These are phyloP conservation scores for Aureobasidium sp. DNA, from an alignment of 2,329 filamentous ascomycete species.

Conservation along the genomic window DNA sequence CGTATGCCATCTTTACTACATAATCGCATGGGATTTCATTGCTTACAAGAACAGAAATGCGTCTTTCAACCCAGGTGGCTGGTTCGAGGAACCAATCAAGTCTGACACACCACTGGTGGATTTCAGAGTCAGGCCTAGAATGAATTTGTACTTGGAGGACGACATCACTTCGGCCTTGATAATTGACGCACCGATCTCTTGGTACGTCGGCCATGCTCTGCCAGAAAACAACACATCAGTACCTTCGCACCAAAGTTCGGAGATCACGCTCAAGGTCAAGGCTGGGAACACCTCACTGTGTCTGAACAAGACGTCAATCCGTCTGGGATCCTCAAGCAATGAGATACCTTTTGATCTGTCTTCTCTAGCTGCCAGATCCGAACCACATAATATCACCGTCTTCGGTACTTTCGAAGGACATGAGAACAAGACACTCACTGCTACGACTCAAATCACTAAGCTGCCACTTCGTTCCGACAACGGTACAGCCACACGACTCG, in stretches of 20 bases:
- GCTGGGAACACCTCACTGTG: conserved; percentile 21
- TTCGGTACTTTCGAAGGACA: conserved; percentile 25
- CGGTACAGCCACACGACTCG: conserved; percentile 39
- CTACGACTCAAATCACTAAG: conserved; percentile 30
- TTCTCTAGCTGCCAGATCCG: conserved; percentile 19
- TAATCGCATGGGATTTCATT: not conserved
- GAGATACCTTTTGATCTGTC: conserved; percentile 26
- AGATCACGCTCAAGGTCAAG: not conserved
- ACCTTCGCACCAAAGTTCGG: conserved; percentile 15
- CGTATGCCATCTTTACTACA: not conserved
- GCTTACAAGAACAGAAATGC: conserved; percentile 31
- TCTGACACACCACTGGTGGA: conserved; percentile 36
- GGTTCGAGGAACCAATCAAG: conserved; percentile 33
- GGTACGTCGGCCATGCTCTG: conserved; percentile 28
- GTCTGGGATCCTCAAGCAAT: conserved; percentile 31
- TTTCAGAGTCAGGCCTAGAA: conserved; percentile 37
- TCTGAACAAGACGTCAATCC: conserved; percentile 22
- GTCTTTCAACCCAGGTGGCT: conserved; percentile 42
- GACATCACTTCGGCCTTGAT: conserved; percentile 34
- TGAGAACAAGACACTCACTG: conserved; percentile 29
- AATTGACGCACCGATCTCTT: conserved; percentile 35
- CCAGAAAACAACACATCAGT: not conserved
- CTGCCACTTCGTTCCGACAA: conserved; percentile 33
- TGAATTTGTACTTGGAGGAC: conserved; percentile 38
- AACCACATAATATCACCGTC: conserved; percentile 33